These are phyloP conservation scores for Globisporangium okanoganense DNA, from an alignment of 352 stramenopile species.

Conservation along the genomic window DNA sequence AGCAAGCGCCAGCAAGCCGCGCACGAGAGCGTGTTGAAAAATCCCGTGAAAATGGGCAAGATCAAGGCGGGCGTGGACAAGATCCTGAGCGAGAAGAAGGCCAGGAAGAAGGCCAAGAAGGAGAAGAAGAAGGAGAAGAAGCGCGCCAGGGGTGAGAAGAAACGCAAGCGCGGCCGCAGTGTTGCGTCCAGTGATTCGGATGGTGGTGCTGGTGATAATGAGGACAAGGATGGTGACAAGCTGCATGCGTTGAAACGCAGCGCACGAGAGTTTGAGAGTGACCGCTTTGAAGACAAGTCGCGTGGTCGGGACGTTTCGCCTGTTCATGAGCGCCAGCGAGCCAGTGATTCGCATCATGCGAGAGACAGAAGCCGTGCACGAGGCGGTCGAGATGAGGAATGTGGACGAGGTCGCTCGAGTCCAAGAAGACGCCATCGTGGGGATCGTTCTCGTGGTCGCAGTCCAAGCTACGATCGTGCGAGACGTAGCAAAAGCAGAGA, in stretches of 20 bases:
- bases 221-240: neutral
- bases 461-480: neutral
- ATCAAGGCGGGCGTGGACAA: conserved; percentile 83
- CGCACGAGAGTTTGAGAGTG: conserved; percentile 1
- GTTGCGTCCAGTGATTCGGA: neutral
- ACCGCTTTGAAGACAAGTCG: conserved; percentile 8
- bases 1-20: conserved; percentile 72
- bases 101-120: conserved; percentile 66
- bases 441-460: conserved; percentile 1
- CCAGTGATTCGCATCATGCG: neutral
- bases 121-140: conserved; percentile 67
- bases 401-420: conserved; percentile 1
- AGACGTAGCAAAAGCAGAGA: conserved; percentile 5
- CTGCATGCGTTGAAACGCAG: conserved; percentile 8
- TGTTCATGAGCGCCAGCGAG: neutral
- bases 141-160: conserved; percentile 22
- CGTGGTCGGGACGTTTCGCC: neutral
- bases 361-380: neutral
- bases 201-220: too few relatives aligned
- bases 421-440: neutral
- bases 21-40: conserved; percentile 85
- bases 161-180: conserved; percentile 35
- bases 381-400: neutral
- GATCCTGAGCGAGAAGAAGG: conserved; percentile 75
- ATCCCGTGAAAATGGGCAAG: conserved; percentile 87